Conservation (phyloP, 1,284 basidiomycete genomes). For the Boletus austroedulis region DNA sequence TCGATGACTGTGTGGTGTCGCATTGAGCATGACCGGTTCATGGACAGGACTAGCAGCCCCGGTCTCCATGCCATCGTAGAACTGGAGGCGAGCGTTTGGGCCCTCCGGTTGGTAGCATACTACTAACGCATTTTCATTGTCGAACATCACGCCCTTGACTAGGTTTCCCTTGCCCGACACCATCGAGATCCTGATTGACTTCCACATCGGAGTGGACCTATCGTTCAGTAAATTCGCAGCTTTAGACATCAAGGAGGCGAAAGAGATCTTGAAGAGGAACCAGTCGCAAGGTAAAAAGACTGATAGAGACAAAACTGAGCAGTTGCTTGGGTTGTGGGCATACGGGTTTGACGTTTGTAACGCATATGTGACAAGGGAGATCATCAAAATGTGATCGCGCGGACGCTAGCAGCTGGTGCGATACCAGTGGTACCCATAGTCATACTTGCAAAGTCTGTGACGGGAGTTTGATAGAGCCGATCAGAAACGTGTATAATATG, state of each 20-base stretch:
- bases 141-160: neutral
- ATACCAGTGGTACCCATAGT: too few relatives aligned
- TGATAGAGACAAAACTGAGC: neutral
- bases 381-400: neutral
- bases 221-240: neutral
- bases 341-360: neutral
- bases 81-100: neutral
- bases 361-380: neutral
- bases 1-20: neutral
- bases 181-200: neutral
- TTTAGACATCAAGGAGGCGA: neutral
- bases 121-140: neutral
- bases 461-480: too few relatives aligned
- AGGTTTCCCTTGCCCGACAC: neutral
- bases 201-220: accelerated
- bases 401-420: neutral
- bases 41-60: neutral
- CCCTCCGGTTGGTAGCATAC: neutral
- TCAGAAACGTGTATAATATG: too few relatives aligned
- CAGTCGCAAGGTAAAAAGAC: neutral
- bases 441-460: too few relatives aligned
- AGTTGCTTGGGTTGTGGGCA: neutral
- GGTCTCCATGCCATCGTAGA: neutral
- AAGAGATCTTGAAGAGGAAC: neutral
- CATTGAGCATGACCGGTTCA: constrained; percentile 4